phyloP scores from a whole-genome alignment of 768 basidiomycete species.

The Auricularia auricula-judae region DNA sequence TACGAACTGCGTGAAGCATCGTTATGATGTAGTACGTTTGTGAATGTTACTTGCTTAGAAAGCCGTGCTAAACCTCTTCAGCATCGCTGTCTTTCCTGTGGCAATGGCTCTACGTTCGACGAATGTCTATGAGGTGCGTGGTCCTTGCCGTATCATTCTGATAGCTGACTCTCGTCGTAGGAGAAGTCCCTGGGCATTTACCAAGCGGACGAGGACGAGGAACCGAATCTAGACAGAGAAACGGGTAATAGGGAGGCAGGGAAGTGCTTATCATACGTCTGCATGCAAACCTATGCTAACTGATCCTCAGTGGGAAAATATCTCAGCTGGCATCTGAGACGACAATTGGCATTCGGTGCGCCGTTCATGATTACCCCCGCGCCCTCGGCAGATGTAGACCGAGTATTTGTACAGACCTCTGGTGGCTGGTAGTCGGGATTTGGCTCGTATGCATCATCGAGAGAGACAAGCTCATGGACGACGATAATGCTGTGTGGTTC shows the following conservation, averaged over 20 bases:
- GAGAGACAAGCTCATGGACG: conserved; percentile 48
- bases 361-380: not conserved
- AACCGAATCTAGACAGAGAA: conserved; percentile 35
- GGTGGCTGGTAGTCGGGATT: conserved; percentile 83
- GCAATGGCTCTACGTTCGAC: conserved; percentile 44
- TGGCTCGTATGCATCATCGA: conserved; percentile 92
- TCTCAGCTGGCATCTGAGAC: conserved; percentile 68
- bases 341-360: conserved; percentile 84
- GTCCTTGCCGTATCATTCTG: not conserved
- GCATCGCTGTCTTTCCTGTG: not conserved
- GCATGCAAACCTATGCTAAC: not conserved
- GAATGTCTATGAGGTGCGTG: conserved; percentile 36
- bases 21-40: not conserved
- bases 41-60: too few relatives aligned
- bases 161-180: conserved; percentile 20
- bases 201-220: conserved; percentile 32
- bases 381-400: too few relatives aligned
- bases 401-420: conserved; percentile 56
- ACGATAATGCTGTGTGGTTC: conserved; percentile 50
- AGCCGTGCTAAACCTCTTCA: not conserved
- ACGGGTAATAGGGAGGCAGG: conserved; percentile 26
- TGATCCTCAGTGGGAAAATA: conserved; percentile 58
- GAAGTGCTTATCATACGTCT: conserved; percentile 18
- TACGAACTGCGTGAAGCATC: not conserved
- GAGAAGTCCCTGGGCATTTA: conserved; percentile 84